Evolutionary conservation across 2,329 filamentous ascomycete species (phyloP).

Genomic region (Colletotrichum sojae): DNA sequence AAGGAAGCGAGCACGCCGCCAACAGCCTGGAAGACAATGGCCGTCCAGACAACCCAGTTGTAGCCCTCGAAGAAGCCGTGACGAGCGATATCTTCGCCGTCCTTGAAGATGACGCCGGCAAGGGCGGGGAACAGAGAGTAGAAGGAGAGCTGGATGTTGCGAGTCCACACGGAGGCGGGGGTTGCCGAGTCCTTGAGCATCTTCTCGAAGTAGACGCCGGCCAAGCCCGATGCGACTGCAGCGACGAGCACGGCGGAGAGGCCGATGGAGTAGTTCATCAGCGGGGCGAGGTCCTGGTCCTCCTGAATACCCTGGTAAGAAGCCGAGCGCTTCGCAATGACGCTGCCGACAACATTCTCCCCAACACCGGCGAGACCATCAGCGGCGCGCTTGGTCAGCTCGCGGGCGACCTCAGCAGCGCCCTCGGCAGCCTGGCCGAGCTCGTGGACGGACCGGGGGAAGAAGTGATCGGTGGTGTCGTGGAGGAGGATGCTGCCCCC

Average conservation of each 20-base stretch:
- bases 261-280: slow-evolving; percentile 85
- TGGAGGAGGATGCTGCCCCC: slow-evolving; percentile 73
- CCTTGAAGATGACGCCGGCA: slow-evolving; percentile 87
- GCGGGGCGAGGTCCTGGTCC: slow-evolving; percentile 64
- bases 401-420: slow-evolving; percentile 62
- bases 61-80: slow-evolving; percentile 96
- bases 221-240: slow-evolving; percentile 85
- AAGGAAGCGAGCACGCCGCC: slow-evolving; percentile 85
- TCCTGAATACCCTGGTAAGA: slow-evolving; percentile 91
- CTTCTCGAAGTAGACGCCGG: slow-evolving; percentile 91
- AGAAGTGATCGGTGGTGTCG: slow-evolving; percentile 76
- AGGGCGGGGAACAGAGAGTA: slow-evolving; percentile 94
- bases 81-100: slow-evolving; percentile 85
- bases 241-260: slow-evolving; percentile 83
- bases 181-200: slow-evolving; percentile 87
- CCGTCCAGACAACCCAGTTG: slow-evolving; percentile 90
- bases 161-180: slow-evolving; percentile 83
- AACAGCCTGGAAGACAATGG: slow-evolving; percentile 84
- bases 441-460: slow-evolving; percentile 85
- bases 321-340: slow-evolving; percentile 79
- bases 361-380: slow-evolving; percentile 50
- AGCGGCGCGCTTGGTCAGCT: slow-evolving; percentile 65
- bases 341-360: slow-evolving; percentile 46
- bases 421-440: slow-evolving; percentile 69
- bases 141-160: slow-evolving; percentile 94